Evolutionary conservation across 306 rosid species (phyloP), one percentile per base, ranked within the genome.

Genomic region (Inga oerstediana): DNA sequence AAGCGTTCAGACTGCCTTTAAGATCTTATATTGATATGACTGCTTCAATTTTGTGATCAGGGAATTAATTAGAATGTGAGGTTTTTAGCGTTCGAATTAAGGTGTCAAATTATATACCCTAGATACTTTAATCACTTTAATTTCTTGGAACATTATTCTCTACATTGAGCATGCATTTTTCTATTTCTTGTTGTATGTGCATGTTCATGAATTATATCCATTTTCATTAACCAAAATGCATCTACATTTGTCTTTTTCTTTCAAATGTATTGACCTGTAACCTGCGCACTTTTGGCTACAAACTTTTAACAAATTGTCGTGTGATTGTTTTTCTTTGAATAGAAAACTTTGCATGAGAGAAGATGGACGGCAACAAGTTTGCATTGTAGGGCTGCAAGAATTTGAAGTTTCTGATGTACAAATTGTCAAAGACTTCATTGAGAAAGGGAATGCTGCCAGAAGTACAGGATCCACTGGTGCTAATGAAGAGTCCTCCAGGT

Each of bases 401-500:
- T 97, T 97, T 91, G 99, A 97, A 82, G 99, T 97, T 85, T 97
- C 91, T 79, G 98, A 97, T 69, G 97, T 97, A 84, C 97, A 91
- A 77, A 88, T 97, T 78, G 99, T 97, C 43, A 92, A 90, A 90
- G 98, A 97, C 78, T 97, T 85, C 86, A 97, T 97, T 75, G 99
- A 97, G 84, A 91, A 86, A 85, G 99, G 99, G 77, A 94, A 88
- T 88, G 89, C 99, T 83, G 84, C 99, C 73, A 92, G 99, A 89
- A 97, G 97, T 87, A 97, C 98, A 39, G 99, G 99, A 62, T 92
- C 99, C 68, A 97, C 99, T 20, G 99, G 98, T 85, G 99, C 99
- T 77, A 97, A 97, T 84, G 99, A 94, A 89, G 99, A 97, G 88
- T 97, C 99, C 77, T 97, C 99, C 44, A 91, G 99, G 88, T 94